Conservation (phyloP, 345 rosid genomes). For the Citrus australasica region DNA sequence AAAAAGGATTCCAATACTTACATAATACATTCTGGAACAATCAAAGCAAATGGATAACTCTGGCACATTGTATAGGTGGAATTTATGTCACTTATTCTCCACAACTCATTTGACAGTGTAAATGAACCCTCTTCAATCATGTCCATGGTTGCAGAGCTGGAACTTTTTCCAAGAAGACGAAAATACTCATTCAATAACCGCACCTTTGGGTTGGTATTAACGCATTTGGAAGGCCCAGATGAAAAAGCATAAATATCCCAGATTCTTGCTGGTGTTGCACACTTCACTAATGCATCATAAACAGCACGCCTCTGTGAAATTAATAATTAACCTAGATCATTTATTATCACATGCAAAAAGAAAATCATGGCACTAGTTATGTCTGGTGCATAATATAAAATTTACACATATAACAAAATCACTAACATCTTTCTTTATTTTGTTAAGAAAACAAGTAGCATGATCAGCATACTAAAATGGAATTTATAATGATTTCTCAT, state of each 20-base stretch:
- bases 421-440: not conserved
- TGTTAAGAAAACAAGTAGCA: not conserved
- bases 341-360: not conserved
- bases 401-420: not conserved
- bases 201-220: slow-evolving; percentile 69
- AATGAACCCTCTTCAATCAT: slow-evolving; percentile 72
- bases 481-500: not conserved
- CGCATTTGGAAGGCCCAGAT: slow-evolving; percentile 68
- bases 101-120: slow-evolving; percentile 64
- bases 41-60: slow-evolving; percentile 87
- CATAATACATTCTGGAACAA: slow-evolving; percentile 85
- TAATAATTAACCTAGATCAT: not conserved
- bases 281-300: slow-evolving; percentile 56
- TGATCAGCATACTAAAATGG: not conserved
- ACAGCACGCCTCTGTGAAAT: slow-evolving; percentile 68
- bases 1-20: slow-evolving; percentile 29
- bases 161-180: slow-evolving; percentile 76
- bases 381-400: not conserved
- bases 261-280: slow-evolving; percentile 61
- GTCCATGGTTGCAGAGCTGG: slow-evolving; percentile 52
- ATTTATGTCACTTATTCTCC: slow-evolving; percentile 86
- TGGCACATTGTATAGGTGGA: slow-evolving; percentile 63
- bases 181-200: slow-evolving; percentile 88
- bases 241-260: slow-evolving; percentile 89
- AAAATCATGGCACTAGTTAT: not conserved